Evolutionary conservation across 2,329 filamentous ascomycete genomes (phyloP).

Genomic region (Venturiaceae sp.): DNA sequence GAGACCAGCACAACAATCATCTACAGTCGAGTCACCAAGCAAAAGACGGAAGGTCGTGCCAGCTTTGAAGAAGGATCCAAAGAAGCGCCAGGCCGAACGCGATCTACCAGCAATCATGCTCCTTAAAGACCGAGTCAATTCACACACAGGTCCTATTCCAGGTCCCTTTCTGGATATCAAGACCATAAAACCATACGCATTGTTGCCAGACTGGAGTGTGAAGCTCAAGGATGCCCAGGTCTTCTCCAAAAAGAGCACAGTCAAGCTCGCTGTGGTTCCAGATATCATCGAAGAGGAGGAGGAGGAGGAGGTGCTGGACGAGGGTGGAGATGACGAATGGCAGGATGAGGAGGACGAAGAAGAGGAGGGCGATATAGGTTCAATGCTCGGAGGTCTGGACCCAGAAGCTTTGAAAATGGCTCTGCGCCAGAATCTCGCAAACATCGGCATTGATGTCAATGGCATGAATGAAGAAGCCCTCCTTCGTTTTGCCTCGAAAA

Average conservation of each 20-base stretch:
- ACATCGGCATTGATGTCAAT: neutral
- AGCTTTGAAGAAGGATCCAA: neutral
- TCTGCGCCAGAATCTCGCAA: conserved; percentile 1
- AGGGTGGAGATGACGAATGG: conserved; percentile 1
- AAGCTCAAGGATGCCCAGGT: conserved; percentile 15
- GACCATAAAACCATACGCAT: conserved; percentile 22
- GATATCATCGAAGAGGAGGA: conserved; percentile 6
- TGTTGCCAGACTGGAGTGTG: conserved; percentile 36
- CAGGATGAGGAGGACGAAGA: conserved; percentile 7
- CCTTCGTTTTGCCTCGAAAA: neutral
- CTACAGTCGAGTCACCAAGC: neutral
- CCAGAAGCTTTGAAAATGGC: conserved; percentile 7
- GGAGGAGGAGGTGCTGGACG: neutral
- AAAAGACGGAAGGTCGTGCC: conserved; percentile 6
- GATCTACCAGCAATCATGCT: neutral
- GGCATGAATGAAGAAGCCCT: conserved; percentile 6
- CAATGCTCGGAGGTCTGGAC: conserved; percentile 3
- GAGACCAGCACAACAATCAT: conserved; percentile 11
- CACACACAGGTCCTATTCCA: neutral
- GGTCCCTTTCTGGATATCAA: neutral
- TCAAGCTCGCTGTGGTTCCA: conserved; percentile 2
- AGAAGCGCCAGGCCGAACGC: neutral
- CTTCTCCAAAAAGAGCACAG: neutral
- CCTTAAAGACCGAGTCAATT: neutral
- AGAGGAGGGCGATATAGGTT: conserved; percentile 1